Percentiles rank a stretch among this genome's conserved stretches.
These are phyloP conservation scores for Fusarium pseudoanthophilum DNA, from an alignment of 2,329 filamentous ascomycete genomes.

Conservation along the genomic window DNA sequence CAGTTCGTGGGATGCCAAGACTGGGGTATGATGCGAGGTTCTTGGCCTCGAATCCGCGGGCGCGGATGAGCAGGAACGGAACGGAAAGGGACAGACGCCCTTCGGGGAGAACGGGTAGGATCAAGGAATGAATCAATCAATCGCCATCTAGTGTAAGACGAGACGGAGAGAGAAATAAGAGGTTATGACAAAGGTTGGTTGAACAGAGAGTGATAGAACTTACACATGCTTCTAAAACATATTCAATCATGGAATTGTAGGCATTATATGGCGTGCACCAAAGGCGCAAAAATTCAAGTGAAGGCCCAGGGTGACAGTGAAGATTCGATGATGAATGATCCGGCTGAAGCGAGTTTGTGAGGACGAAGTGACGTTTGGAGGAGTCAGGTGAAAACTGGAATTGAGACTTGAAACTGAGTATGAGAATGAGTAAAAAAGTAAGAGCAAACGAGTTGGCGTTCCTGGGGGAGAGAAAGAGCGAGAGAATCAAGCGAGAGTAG, in stretches of 20 bases:
- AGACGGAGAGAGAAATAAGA: slow-evolving; percentile 1
- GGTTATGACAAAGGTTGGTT: neutral
- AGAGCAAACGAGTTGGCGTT: slow-evolving; percentile 30
- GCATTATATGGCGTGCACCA: slow-evolving; percentile 50
- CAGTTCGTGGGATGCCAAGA: slow-evolving; percentile 51
- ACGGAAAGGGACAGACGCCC: slow-evolving; percentile 23
- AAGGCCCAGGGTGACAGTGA: slow-evolving; percentile 30
- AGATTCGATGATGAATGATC: slow-evolving; percentile 1
- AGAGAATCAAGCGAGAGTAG: slow-evolving; percentile 41
- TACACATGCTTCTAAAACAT: slow-evolving; percentile 58
- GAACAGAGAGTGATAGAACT: slow-evolving; percentile 37
- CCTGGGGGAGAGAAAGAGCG: slow-evolving; percentile 29
- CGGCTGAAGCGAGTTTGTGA: slow-evolving; percentile 8
- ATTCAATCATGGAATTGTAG: slow-evolving; percentile 48
- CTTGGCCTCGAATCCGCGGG: slow-evolving; percentile 43
- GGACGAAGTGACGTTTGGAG: slow-evolving; percentile 26
- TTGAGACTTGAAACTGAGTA: neutral
- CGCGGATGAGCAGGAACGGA: slow-evolving; percentile 26
- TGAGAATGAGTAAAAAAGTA: slow-evolving; percentile 33
- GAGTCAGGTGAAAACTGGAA: slow-evolving; percentile 10
- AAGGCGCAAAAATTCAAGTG: slow-evolving; percentile 42
- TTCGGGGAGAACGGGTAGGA: slow-evolving; percentile 16
- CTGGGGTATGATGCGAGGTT: slow-evolving; percentile 43
- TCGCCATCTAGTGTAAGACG: neutral
- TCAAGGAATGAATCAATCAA: slow-evolving; percentile 11